Percentiles rank a stretch among this genome's conserved stretches.
These are phyloP conservation scores for Aspergillus fijiensis DNA, from an alignment of 2,329 filamentous ascomycete genomes.

Conservation along the genomic window DNA sequence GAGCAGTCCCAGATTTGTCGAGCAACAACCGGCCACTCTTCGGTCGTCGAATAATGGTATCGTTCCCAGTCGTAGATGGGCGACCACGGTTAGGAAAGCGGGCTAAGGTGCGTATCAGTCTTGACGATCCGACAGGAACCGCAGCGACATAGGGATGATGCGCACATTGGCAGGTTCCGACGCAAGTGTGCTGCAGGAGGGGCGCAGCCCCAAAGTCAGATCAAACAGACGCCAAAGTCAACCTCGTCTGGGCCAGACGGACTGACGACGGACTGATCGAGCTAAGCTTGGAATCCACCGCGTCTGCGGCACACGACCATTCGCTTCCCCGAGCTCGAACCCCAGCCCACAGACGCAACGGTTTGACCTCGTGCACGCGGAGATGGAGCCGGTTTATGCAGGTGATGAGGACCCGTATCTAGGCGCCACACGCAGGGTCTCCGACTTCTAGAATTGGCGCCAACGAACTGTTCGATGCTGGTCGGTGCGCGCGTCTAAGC, in stretches of 20 bases:
- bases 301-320: constrained; percentile 28
- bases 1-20: constrained; percentile 22
- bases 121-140: constrained; percentile 35
- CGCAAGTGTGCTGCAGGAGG: background rate
- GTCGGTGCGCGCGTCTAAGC: constrained; percentile 29
- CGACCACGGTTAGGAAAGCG: constrained; percentile 33
- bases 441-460: constrained; percentile 24
- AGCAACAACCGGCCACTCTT: constrained; percentile 20
- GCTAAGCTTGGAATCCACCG: constrained; percentile 27
- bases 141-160: constrained; percentile 29
- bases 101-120: constrained; percentile 28
- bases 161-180: constrained; percentile 31
- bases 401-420: constrained; percentile 31
- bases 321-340: constrained; percentile 25
- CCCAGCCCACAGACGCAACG: constrained; percentile 27
- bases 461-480: constrained; percentile 21
- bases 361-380: constrained; percentile 26
- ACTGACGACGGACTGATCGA: constrained; percentile 20
- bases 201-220: constrained; percentile 15
- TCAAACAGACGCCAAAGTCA: constrained; percentile 5
- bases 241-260: constrained; percentile 22
- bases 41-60: constrained; percentile 24
- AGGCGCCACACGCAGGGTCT: constrained; percentile 25
- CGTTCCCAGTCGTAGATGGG: constrained; percentile 17
- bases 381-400: constrained; percentile 38